Conservation (phyloP, 23 red algal genomes). For the Cyanidioschyzon merolae region DNA sequence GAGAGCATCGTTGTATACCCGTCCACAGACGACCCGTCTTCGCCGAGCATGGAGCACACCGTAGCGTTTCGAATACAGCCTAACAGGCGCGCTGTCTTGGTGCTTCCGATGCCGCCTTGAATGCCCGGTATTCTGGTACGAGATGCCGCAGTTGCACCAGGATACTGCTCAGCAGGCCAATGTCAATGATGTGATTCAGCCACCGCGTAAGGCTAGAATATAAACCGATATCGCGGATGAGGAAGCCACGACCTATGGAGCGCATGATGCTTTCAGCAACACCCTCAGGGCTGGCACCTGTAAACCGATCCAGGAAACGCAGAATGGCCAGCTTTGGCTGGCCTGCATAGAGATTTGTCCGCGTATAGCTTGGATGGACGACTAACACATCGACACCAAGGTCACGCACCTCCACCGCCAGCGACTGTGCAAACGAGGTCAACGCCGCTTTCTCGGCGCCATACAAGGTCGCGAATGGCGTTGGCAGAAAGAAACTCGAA, state of each 20-base stretch:
- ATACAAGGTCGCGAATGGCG: slow-evolving; percentile 68
- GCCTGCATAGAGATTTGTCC: slow-evolving; percentile 62
- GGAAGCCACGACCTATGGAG: slow-evolving; percentile 42
- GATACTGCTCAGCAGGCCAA: slow-evolving; percentile 23
- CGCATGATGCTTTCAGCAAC: slow-evolving; percentile 52
- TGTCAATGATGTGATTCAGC: slow-evolving; percentile 39
- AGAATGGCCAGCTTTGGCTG: slow-evolving; percentile 60
- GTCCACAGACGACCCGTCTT: too few species aligned
- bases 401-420: slow-evolving; percentile 65
- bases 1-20: too few species aligned
- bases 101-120: not conserved
- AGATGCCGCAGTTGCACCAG: slow-evolving; percentile 41
- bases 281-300: slow-evolving; percentile 54
- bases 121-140: slow-evolving; percentile 22
- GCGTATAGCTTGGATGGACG: slow-evolving; percentile 82
- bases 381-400: slow-evolving; percentile 60
- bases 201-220: slow-evolving; percentile 53
- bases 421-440: slow-evolving; percentile 63
- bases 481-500: slow-evolving; percentile 60
- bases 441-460: slow-evolving; percentile 74
- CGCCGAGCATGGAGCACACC: too few species aligned
- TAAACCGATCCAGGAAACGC: slow-evolving; percentile 48
- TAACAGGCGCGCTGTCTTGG: too few species aligned
- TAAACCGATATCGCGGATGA: slow-evolving; percentile 45
- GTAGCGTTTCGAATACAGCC: too few species aligned